Conservation (phyloP, 2,329 filamentous ascomycete species). For the Leptographium procerum region DNA sequence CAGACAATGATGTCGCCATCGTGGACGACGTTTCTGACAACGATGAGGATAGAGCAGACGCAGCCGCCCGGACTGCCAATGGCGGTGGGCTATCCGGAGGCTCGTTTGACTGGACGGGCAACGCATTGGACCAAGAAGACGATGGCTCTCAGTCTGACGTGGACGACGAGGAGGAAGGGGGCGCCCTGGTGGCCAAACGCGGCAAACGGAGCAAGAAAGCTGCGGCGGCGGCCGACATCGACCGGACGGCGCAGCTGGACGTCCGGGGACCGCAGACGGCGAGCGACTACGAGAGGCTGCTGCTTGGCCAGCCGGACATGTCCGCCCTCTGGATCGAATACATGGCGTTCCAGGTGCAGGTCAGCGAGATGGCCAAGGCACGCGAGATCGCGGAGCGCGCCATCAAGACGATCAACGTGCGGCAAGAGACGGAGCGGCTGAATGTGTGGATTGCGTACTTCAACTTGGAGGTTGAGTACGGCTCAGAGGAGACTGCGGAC, state of each 20-base stretch:
- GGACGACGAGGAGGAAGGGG: constrained; percentile 14
- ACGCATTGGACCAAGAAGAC: constrained; percentile 45
- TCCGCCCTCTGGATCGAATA: constrained; percentile 90
- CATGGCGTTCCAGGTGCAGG: constrained; percentile 96
- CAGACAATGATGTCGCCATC: constrained; percentile 23
- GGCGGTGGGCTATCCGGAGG: constrained; percentile 46
- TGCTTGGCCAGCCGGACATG: constrained; percentile 88
- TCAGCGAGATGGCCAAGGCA: constrained; percentile 79
- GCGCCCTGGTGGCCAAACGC: constrained; percentile 26
- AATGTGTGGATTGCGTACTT: constrained; percentile 93
- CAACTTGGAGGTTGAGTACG: constrained; percentile 88
- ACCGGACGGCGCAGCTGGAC: constrained; percentile 86
- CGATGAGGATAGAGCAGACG: constrained; percentile 10
- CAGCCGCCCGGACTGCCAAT: constrained; percentile 32
- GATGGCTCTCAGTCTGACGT: constrained; percentile 40
- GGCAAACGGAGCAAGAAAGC: constrained; percentile 59
- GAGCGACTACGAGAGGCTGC: constrained; percentile 85
- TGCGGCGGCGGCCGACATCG: constrained; percentile 63
- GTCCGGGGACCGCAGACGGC: constrained; percentile 77
- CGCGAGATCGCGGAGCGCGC: constrained; percentile 84
- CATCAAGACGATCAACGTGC: constrained; percentile 79
- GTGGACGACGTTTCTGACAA: constrained; percentile 8
- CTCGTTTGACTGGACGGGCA: constrained; percentile 82
- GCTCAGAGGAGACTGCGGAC: constrained; percentile 70
- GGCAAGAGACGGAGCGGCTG: constrained; percentile 83